Conservation (phyloP, 345 rosid species). For the Iberis pinnata region DNA sequence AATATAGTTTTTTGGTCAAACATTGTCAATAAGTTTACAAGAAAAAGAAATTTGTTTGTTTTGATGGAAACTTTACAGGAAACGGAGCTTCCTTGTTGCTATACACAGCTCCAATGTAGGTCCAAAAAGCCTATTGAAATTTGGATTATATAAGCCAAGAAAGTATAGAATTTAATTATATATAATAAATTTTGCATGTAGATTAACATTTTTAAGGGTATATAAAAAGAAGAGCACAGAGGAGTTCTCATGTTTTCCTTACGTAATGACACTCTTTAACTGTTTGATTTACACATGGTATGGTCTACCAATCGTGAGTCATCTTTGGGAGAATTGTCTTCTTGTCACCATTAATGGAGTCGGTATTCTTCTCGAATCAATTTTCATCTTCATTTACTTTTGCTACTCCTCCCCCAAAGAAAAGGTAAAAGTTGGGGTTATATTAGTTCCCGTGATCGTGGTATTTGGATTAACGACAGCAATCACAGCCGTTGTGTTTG, state of each 20-base stretch:
- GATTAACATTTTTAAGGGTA: slow-evolving; percentile 68
- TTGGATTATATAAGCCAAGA: too few relatives aligned
- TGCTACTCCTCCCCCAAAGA: slow-evolving; percentile 43
- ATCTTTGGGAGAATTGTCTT: slow-evolving; percentile 71
- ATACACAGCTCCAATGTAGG: slow-evolving; percentile 65
- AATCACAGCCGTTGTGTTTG: slow-evolving; percentile 42
- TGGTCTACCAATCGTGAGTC: slow-evolving; percentile 75
- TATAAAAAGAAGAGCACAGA: slow-evolving; percentile 64
- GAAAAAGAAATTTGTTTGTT: too few relatives aligned
- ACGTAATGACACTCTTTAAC: slow-evolving; percentile 49
- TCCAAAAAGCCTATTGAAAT: background rate
- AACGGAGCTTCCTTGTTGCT: slow-evolving; percentile 73
- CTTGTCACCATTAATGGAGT: slow-evolving; percentile 65
- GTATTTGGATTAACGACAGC: slow-evolving; percentile 32
- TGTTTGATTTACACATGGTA: slow-evolving; percentile 84
- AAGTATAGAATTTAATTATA: background rate
- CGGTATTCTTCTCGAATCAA: slow-evolving; percentile 60
- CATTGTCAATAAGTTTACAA: too few relatives aligned
- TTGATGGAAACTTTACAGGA: too few relatives aligned
- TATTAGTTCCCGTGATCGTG: slow-evolving; percentile 31
- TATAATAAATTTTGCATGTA: slow-evolving; percentile 18
- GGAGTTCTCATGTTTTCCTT: slow-evolving; percentile 77
- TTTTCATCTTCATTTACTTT: slow-evolving; percentile 55
- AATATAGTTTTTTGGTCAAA: background rate
- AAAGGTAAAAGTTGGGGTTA: slow-evolving; percentile 61